phyloP scores from a whole-genome alignment of 371 early-diverging fungal genomes.

The Rhizopus sp. region DNA sequence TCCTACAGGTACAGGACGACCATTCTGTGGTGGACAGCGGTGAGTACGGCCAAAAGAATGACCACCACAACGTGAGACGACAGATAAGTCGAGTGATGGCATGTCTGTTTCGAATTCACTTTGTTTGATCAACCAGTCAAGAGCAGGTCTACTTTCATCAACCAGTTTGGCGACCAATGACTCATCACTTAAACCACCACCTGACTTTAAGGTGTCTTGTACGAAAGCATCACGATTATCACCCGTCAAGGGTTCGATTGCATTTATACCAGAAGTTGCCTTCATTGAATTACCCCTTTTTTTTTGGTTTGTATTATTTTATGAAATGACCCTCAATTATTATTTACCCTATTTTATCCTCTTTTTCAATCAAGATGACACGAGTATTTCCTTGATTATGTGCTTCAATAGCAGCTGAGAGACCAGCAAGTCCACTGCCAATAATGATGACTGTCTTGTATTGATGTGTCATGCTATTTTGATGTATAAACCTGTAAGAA shows the following conservation, averaged over 20 bases:
- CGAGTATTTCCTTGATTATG: constrained; percentile 57
- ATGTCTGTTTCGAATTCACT: constrained; percentile 43
- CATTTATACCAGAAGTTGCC: constrained; percentile 88
- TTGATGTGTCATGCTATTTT: constrained; percentile 11
- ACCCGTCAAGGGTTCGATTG: constrained; percentile 60
- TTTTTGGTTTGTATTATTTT: background rate
- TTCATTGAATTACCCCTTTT: constrained; percentile 75
- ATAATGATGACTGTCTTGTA: constrained; percentile 53
- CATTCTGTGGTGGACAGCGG: constrained; percentile 55
- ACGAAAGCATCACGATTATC: constrained; percentile 71
- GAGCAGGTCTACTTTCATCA: constrained; percentile 66
- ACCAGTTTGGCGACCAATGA: constrained; percentile 63
- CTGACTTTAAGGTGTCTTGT: constrained; percentile 74
- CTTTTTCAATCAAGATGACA: constrained; percentile 78
- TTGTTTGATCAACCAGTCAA: constrained; percentile 71
- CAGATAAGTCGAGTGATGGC: constrained; percentile 51
- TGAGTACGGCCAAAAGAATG: constrained; percentile 73
- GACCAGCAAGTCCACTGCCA: constrained; percentile 83
- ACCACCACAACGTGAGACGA: constrained; percentile 81
- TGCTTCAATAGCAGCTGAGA: constrained; percentile 79
- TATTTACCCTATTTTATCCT: constrained; percentile 60
- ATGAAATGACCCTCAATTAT: background rate
- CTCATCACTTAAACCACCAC: constrained; percentile 60
- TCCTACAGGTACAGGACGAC: constrained; percentile 67
- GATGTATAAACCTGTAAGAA: constrained; percentile 11